Evolutionary conservation across 257 asterid genomes (phyloP).

Genomic region (Ligustrum vulgare): DNA sequence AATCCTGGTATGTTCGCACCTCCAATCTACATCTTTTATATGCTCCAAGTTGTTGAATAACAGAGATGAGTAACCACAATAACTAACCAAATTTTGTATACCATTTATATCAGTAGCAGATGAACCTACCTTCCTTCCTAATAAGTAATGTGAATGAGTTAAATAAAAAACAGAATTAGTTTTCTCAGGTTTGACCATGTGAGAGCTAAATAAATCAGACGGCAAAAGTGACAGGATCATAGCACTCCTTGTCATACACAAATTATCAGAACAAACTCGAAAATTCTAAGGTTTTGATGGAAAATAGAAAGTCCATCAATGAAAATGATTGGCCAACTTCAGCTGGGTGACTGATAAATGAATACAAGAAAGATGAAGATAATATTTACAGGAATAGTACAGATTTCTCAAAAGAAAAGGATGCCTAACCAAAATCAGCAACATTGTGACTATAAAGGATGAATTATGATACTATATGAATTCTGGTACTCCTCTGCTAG

Average conservation of each 20-base stretch:
- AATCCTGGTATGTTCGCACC: not conserved
- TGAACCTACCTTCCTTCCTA: not conserved
- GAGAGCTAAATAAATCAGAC: not conserved
- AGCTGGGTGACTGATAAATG: not conserved
- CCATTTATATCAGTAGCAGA: not conserved
- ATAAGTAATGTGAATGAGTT: not conserved
- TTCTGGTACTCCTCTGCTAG: too few species aligned
- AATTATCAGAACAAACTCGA: not conserved
- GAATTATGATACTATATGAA: too few species aligned
- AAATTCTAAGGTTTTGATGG: not conserved
- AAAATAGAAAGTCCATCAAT: not conserved
- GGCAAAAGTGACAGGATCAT: not conserved
- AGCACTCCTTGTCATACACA: not conserved
- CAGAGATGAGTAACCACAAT: not conserved
- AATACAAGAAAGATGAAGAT: not conserved
- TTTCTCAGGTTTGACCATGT: not conserved
- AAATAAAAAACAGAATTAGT: not conserved
- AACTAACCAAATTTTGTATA: not conserved
- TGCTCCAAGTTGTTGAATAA: not conserved
- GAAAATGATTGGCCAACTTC: not conserved
- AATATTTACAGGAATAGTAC: not conserved
- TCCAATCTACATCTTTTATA: not conserved
- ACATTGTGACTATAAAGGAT: too few species aligned
- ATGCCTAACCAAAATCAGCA: not conserved
- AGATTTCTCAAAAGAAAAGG: not conserved